phyloP scores from a whole-genome alignment of 2,329 filamentous ascomycete species.

The Phialemonium atrogriseum region DNA sequence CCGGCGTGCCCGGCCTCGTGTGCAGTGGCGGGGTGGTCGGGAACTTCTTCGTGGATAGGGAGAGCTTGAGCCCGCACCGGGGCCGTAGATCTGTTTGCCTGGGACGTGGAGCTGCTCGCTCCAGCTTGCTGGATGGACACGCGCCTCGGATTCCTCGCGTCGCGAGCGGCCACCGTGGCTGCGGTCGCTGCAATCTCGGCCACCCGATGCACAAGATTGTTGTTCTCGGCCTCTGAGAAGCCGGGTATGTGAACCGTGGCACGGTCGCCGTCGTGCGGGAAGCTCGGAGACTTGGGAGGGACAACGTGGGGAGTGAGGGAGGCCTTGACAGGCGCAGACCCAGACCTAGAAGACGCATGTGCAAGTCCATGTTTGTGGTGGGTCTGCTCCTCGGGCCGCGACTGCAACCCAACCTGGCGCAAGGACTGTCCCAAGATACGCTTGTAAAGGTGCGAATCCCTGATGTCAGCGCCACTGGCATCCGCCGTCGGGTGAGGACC shows the following conservation, averaged over 20 bases:
- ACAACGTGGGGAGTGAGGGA: conserved; percentile 61
- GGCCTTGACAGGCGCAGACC: conserved; percentile 29
- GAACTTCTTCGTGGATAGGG: too few relatives aligned
- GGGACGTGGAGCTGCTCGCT: not conserved
- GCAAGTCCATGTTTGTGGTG: conserved; percentile 20
- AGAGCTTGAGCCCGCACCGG: too few relatives aligned
- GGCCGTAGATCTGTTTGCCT: too few relatives aligned
- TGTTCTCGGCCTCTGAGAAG: conserved; percentile 75
- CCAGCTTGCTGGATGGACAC: conserved; percentile 6
- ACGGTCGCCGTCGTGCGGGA: conserved; percentile 28
- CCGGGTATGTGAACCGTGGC: conserved; percentile 52
- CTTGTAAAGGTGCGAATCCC: conserved; percentile 85
- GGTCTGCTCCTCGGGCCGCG: conserved; percentile 39
- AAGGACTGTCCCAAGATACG: conserved; percentile 86
- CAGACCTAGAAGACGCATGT: conserved; percentile 22
- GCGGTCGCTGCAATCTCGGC: conserved; percentile 91
- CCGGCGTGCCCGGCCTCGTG: conserved; percentile 54
- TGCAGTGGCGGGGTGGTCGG: too few relatives aligned
- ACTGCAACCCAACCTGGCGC: conserved; percentile 66
- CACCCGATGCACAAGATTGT: conserved; percentile 72
- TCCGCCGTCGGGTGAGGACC: conserved; percentile 29
- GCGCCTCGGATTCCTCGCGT: conserved; percentile 35
- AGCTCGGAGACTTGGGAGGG: conserved; percentile 55
- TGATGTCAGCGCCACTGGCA: conserved; percentile 57
- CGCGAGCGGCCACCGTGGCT: conserved; percentile 76